A percentile compares a stretch with the other conserved stretches of the same genome.
phyloP scores from a whole-genome alignment of 805 yeast genomes.

The Cyberlindnera samutprakarnensis region DNA sequence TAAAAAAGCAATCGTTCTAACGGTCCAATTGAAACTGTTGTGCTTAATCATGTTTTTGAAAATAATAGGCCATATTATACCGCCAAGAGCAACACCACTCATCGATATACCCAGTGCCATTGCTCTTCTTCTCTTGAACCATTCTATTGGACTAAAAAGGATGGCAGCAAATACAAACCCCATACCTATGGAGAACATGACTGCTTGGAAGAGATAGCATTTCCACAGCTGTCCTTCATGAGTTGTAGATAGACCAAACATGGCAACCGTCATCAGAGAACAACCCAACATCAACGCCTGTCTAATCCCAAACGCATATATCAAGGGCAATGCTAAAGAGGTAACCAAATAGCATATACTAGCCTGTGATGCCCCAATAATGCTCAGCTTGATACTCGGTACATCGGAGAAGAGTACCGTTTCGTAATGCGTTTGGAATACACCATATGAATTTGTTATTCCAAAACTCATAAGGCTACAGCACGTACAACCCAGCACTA shows the following conservation, averaged over 20 bases:
- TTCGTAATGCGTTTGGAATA: slow-evolving; percentile 18
- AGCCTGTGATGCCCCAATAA: slow-evolving; percentile 21
- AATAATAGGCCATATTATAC: slow-evolving; percentile 29
- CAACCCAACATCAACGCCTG: slow-evolving; percentile 9
- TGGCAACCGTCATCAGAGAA: slow-evolving; percentile 6
- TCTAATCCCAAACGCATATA: slow-evolving; percentile 16
- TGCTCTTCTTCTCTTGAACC: slow-evolving; percentile 59
- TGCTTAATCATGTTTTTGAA: slow-evolving; percentile 15
- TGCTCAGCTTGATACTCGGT: slow-evolving; percentile 13
- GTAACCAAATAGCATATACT: slow-evolving; percentile 13
- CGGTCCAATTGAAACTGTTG: slow-evolving; percentile 15
- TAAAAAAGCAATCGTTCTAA: slow-evolving; percentile 15
- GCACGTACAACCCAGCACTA: slow-evolving; percentile 15
- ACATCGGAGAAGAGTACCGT: slow-evolving; percentile 12
- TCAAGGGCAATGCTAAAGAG: slow-evolving; percentile 14
- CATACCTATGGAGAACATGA: slow-evolving; percentile 16
- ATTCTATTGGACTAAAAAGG: slow-evolving; percentile 55
- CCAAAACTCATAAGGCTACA: slow-evolving; percentile 14
- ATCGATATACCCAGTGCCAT: slow-evolving; percentile 40
- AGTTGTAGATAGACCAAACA: slow-evolving; percentile 17
- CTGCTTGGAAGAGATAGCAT: slow-evolving; percentile 20
- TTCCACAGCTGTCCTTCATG: slow-evolving; percentile 16
- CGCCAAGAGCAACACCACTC: slow-evolving; percentile 48
- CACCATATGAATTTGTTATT: slow-evolving; percentile 19
- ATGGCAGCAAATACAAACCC: slow-evolving; percentile 52